Percentiles rank a stretch among this genome's conserved stretches.
Conservation (phyloP, 352 stramenopile genomes). For the Phytopythium helicoides region DNA sequence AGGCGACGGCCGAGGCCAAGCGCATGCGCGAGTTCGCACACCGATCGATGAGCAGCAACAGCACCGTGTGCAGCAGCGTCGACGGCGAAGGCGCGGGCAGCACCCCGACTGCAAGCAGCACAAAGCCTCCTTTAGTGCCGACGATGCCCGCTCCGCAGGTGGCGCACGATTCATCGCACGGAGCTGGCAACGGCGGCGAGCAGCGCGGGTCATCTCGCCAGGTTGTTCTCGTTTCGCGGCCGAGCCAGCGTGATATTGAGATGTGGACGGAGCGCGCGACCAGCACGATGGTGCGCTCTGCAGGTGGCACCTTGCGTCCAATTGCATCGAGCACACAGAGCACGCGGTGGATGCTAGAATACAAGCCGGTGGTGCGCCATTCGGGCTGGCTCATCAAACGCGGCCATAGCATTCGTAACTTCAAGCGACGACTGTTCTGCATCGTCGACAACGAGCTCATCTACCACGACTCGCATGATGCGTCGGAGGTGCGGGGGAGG, state of each 20-base stretch:
- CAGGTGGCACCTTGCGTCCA: slow-evolving; percentile 35
- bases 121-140: not conserved
- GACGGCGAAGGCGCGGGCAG: slow-evolving; percentile 17
- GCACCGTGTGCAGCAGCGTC: slow-evolving; percentile 34
- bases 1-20: not conserved
- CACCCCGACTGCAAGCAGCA: not conserved
- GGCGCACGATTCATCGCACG: not conserved
- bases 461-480: slow-evolving; percentile 82
- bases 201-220: slow-evolving; percentile 7
- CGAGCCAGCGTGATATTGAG: slow-evolving; percentile 73
- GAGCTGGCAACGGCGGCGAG: not conserved
- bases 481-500: slow-evolving; percentile 68
- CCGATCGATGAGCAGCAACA: slow-evolving; percentile 7
- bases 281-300: slow-evolving; percentile 71
- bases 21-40: not conserved
- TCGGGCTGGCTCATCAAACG: slow-evolving; percentile 89
- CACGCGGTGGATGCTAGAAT: slow-evolving; percentile 69
- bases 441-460: slow-evolving; percentile 85
- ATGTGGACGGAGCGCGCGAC: slow-evolving; percentile 79
- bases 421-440: slow-evolving; percentile 85
- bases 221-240: slow-evolving; percentile 71
- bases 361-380: slow-evolving; percentile 79
- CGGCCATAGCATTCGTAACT: slow-evolving; percentile 71
- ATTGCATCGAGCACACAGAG: slow-evolving; percentile 56
- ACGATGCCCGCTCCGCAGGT: not conserved